These are phyloP conservation scores for Diutina rugosa DNA, from an alignment of 1,139 yeast genomes.

Conservation along the genomic window DNA sequence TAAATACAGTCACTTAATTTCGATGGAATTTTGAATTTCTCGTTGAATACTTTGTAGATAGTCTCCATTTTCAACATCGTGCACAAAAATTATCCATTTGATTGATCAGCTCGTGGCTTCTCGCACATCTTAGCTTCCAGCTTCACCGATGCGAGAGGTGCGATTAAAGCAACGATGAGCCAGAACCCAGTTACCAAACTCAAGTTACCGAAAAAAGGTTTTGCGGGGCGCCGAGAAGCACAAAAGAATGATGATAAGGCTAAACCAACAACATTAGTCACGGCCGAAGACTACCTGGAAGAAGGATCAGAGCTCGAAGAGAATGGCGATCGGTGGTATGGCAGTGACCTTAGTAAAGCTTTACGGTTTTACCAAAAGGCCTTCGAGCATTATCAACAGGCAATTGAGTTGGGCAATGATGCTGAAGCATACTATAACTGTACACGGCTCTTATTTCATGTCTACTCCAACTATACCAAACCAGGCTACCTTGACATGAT, in stretches of 20 bases:
- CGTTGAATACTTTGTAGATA: too few relatives aligned
- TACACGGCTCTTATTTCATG: constrained; percentile 35
- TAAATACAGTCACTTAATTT: too few relatives aligned
- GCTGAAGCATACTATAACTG: constrained; percentile 35
- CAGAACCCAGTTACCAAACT: background rate
- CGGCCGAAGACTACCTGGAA: constrained; percentile 34
- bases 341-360: constrained; percentile 40
- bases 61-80: too few relatives aligned
- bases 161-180: background rate
- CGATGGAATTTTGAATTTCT: too few relatives aligned
- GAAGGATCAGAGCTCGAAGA: constrained; percentile 38
- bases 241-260: background rate
- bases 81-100: too few relatives aligned
- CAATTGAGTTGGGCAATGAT: constrained; percentile 10
- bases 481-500: constrained; percentile 2
- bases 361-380: constrained; percentile 42
- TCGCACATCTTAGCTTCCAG: too few relatives aligned
- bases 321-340: constrained; percentile 46
- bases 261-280: constrained; percentile 4
- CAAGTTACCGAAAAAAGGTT: background rate
- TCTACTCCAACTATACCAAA: constrained; percentile 23
- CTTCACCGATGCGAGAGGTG: background rate
- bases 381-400: constrained; percentile 19
- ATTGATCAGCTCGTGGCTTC: too few relatives aligned
- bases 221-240: background rate